phyloP scores from a whole-genome alignment of 73 alveolate genomes.

The Paramecium bursaria region DNA sequence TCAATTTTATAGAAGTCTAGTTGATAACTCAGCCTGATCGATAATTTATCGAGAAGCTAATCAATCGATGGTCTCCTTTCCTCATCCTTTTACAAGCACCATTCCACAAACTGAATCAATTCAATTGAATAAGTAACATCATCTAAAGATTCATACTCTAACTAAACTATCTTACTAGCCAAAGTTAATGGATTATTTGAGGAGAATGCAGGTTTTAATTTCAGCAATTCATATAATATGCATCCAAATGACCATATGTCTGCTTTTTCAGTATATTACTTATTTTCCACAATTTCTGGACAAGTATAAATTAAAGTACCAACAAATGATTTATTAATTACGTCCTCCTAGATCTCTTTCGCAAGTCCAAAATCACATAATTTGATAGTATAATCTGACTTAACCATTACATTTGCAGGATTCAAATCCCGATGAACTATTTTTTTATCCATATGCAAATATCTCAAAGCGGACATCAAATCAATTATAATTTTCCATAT shows the following conservation, averaged over 20 bases:
- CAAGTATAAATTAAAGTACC: slow-evolving; percentile 89
- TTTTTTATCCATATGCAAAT: slow-evolving; percentile 82
- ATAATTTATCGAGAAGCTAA: too few relatives aligned
- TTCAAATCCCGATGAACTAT: slow-evolving; percentile 96
- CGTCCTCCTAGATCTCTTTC: slow-evolving; percentile 78
- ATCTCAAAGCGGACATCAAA: slow-evolving; percentile 80
- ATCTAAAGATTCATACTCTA: too few relatives aligned
- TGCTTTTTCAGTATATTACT: slow-evolving; percentile 64
- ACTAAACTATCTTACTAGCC: too few relatives aligned
- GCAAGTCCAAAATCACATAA: slow-evolving; percentile 98
- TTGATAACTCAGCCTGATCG: too few relatives aligned
- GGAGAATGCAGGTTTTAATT: too few relatives aligned
- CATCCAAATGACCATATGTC: slow-evolving; percentile 71
- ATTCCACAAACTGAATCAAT: too few relatives aligned
- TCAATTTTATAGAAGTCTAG: too few relatives aligned
- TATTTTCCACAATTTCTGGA: slow-evolving; percentile 85
- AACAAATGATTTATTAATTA: slow-evolving; percentile 79
- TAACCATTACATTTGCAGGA: slow-evolving; percentile 91
- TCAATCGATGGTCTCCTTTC: too few relatives aligned
- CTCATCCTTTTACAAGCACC: too few relatives aligned
- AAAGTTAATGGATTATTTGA: too few relatives aligned
- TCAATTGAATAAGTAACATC: too few relatives aligned
- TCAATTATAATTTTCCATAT: slow-evolving; percentile 90
- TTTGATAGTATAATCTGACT: slow-evolving; percentile 84
- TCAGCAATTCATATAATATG: slow-evolving; percentile 63